Conservation (phyloP, 768 basidiomycete species). For the Macrolepiota dolichaula region DNA sequence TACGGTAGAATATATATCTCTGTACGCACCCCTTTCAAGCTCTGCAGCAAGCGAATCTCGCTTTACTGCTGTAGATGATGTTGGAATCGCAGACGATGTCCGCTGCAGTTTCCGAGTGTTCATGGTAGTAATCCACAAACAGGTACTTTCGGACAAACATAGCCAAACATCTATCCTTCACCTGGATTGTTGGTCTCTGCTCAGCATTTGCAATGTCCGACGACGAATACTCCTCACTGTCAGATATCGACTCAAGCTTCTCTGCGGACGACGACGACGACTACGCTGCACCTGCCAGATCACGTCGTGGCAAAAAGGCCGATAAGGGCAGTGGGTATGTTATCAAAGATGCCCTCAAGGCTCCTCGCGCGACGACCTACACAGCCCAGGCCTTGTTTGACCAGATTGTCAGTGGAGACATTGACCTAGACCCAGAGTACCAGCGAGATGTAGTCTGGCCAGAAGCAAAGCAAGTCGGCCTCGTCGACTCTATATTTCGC, state of each 20-base stretch:
- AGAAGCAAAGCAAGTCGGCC: slow-evolving; percentile 66
- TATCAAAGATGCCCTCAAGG: slow-evolving; percentile 45
- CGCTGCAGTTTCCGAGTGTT: no score
- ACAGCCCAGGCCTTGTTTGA: slow-evolving; percentile 63
- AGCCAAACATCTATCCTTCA: slow-evolving; percentile 12
- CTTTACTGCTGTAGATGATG: slow-evolving; percentile 37
- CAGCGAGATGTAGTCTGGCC: slow-evolving; percentile 84
- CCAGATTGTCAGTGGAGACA: slow-evolving; percentile 59
- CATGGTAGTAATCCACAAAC: not conserved
- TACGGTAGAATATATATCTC: not conserved
- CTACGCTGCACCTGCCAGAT: not conserved
- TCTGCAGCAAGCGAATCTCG: slow-evolving; percentile 68
- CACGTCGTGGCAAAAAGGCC: not conserved
- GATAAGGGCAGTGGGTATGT: slow-evolving; percentile 25
- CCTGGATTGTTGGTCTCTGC: not conserved
- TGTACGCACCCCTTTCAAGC: slow-evolving; percentile 53
- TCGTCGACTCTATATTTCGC: slow-evolving; percentile 76
- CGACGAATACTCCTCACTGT: not conserved
- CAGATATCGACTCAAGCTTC: not conserved
- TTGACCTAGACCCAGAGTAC: slow-evolving; percentile 74
- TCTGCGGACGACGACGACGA: not conserved
- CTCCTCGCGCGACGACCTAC: slow-evolving; percentile 60
- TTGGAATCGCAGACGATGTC: not conserved
- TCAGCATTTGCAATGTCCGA: not conserved
- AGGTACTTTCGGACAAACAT: slow-evolving; percentile 11